Evolutionary conservation across 306 rosid species (phyloP).

Genomic region (Malus fusca): DNA sequence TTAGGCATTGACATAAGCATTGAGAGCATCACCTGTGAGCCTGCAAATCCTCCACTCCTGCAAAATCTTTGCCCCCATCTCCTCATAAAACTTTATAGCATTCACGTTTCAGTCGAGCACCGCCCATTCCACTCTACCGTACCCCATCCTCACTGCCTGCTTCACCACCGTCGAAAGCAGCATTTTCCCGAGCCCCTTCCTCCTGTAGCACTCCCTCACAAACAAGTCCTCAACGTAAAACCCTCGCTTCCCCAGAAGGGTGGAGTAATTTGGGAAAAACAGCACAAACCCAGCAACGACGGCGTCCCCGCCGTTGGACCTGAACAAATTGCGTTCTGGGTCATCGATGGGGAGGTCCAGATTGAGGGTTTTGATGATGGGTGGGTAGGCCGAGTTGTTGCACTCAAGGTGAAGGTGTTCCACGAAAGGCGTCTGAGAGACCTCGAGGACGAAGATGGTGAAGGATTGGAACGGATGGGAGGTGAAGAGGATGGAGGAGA

Average conservation of each 20-base stretch:
- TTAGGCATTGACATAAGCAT: constrained; percentile 36
- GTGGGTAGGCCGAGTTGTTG: constrained; percentile 28
- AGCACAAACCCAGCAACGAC: constrained; percentile 59
- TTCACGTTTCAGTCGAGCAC: constrained; percentile 81
- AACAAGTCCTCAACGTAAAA: constrained; percentile 73
- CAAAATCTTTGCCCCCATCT: constrained; percentile 69
- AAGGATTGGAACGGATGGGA: constrained; percentile 65
- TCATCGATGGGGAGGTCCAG: constrained; percentile 58
- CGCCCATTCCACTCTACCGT: constrained; percentile 80
- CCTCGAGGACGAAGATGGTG: constrained; percentile 75
- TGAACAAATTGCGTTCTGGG: constrained; percentile 41
- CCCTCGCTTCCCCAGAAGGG: constrained; percentile 63
- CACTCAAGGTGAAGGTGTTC: background rate
- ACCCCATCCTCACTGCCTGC: constrained; percentile 88
- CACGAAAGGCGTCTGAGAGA: constrained; percentile 39
- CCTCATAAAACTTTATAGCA: constrained; percentile 70
- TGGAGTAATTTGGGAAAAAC: constrained; percentile 70
- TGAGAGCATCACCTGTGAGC: constrained; percentile 58
- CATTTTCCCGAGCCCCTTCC: constrained; percentile 69
- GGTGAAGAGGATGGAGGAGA: constrained; percentile 56
- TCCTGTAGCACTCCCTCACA: constrained; percentile 70
- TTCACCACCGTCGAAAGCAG: constrained; percentile 63
- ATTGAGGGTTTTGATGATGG: constrained; percentile 16
- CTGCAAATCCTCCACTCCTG: constrained; percentile 85
- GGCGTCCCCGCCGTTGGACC: constrained; percentile 8